Conservation (phyloP, 805 yeast genomes). For the Yamadazyma akitaensis region DNA sequence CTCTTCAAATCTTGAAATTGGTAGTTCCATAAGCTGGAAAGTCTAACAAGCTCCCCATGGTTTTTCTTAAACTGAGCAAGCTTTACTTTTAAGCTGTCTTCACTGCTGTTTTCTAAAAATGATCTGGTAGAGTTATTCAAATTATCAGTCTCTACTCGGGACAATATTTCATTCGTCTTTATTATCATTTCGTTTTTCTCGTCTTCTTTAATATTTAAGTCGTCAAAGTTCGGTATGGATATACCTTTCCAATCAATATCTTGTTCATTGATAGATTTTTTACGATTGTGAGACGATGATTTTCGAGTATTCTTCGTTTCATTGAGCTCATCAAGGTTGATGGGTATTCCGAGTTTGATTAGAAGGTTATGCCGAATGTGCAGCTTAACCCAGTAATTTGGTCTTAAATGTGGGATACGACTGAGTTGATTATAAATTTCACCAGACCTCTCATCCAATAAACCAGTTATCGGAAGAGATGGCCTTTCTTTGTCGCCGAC, state of each 20-base stretch:
- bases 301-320: slow-evolving; percentile 1
- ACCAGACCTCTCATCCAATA: slow-evolving; percentile 33
- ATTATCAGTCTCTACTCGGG: slow-evolving; percentile 33
- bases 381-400: slow-evolving; percentile 69
- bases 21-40: slow-evolving; percentile 49
- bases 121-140: slow-evolving; percentile 28
- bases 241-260: slow-evolving; percentile 36
- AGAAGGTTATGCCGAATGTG: slow-evolving; percentile 61
- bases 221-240: slow-evolving; percentile 33
- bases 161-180: slow-evolving; percentile 23
- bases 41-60: slow-evolving; percentile 22
- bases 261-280: slow-evolving; percentile 24
- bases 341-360: slow-evolving; percentile 67
- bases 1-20: slow-evolving; percentile 46
- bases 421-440: slow-evolving; percentile 47
- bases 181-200: slow-evolving; percentile 24
- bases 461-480: background rate
- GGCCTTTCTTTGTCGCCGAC: background rate
- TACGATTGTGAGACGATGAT: slow-evolving; percentile 8
- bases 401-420: slow-evolving; percentile 46
- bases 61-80: slow-evolving; percentile 30
- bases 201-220: slow-evolving; percentile 27
- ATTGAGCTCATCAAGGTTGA: slow-evolving; percentile 57
- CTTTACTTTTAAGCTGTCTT: slow-evolving; percentile 29
- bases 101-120: slow-evolving; percentile 20